A percentile compares a stretch with the other conserved stretches of the same genome.
These are phyloP conservation scores for Solanum etuberosum DNA, from an alignment of 257 asterid species.

Conservation along the genomic window DNA sequence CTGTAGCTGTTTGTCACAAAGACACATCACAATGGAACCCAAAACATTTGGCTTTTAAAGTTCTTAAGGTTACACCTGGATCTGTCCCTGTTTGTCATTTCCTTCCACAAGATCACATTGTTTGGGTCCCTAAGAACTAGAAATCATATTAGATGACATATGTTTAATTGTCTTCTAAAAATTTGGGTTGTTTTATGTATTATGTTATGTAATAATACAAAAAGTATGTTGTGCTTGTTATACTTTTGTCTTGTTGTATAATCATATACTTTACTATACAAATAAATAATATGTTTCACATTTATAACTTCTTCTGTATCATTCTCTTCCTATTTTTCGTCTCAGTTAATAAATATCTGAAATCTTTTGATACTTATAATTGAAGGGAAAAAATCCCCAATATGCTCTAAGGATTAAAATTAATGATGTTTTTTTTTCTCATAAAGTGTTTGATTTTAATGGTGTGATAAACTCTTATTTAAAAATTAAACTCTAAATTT, in stretches of 20 bases:
- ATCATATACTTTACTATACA: neutral
- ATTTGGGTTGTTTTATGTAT: neutral
- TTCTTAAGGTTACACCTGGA: slow-evolving; percentile 86
- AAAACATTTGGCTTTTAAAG: slow-evolving; percentile 80
- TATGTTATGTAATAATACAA: neutral
- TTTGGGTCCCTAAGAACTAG: slow-evolving; percentile 51
- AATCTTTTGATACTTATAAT: neutral
- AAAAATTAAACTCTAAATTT: too few relatives aligned
- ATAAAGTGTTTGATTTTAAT: too few relatives aligned
- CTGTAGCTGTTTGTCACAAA: slow-evolving; percentile 69
- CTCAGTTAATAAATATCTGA: neutral
- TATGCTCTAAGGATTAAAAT: too few relatives aligned
- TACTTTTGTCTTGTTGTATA: neutral
- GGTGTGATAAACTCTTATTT: too few relatives aligned
- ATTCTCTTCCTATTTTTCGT: neutral
- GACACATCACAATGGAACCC: slow-evolving; percentile 88
- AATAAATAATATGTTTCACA: neutral
- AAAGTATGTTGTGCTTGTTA: neutral
- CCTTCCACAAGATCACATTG: slow-evolving; percentile 80
- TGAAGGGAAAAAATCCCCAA: too few relatives aligned
- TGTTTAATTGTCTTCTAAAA: neutral
- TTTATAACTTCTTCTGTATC: neutral
- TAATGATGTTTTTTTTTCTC: too few relatives aligned
- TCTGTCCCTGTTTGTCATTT: slow-evolving; percentile 81
- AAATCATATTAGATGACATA: neutral